Evolutionary conservation across 1,284 basidiomycete species (phyloP), one percentile per base, ranked within the genome.

Genomic region (Trichosporon asahii): DNA sequence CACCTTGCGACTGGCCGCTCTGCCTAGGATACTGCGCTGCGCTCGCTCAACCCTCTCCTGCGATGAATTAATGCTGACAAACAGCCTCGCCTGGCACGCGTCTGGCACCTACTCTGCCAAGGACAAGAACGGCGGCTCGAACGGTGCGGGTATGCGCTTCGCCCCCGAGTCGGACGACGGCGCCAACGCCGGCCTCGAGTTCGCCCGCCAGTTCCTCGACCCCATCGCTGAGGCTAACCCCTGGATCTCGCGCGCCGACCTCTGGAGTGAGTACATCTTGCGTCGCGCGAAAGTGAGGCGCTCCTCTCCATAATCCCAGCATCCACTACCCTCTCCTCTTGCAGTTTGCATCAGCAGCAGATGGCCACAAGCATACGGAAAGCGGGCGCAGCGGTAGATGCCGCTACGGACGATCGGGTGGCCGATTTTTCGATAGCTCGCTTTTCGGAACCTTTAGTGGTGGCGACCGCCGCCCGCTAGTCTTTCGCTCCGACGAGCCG

Each of bases 51-150:
- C 40, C 11, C 18, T 14, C 40, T 18, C 18, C 40, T 44, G 40
- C 5, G 18, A 44, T 44, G 29, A 21, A n/a, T 2, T 15, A 8
- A n/a, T 35, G 31, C 70, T 68, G 23, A 71, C 53, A 14, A 0
- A n/a, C 61, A 82, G 86, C 73, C 81, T 87, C 44, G 86, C 86
- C 66, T 87, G 87, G 86, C 86, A 87, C 79, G 83, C 85, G 12
- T 82, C 80, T 40, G 86, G 86, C 23, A 86, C 85, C 35, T 82
- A 81, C 74, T 76, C 76, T 67, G 70, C 76, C 63, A 79, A 81
- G 21, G 78, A 83, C 81, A 80, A 85, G 70, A 86, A 85, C 49
- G 86, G 86, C 27, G 86, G 86, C 53, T 85, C 84, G 46, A 86
- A 87, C 75, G 86, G 73, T 23, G 73, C 73, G 37, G 73, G 73